Conservation (phyloP, 2,329 filamentous ascomycete genomes). For the Scedosporium apiospermum region DNA sequence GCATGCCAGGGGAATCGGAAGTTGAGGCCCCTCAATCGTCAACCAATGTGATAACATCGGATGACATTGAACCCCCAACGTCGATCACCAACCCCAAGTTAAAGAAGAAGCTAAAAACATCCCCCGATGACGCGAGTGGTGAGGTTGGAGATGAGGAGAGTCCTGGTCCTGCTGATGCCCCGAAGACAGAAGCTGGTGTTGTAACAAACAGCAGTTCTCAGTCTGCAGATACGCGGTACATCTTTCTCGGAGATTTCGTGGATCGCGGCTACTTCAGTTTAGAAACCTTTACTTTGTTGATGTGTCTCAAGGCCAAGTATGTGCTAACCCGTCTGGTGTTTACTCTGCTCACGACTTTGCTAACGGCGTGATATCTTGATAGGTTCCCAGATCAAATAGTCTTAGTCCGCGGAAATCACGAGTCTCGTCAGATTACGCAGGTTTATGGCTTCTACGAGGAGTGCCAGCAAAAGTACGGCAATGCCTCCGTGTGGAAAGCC, state of each 20-base stretch:
- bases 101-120: slow-evolving; percentile 65
- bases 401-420: slow-evolving; percentile 94
- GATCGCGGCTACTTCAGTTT: slow-evolving; percentile 96
- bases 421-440: slow-evolving; percentile 94
- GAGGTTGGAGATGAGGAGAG: slow-evolving; percentile 40
- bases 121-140: slow-evolving; percentile 41
- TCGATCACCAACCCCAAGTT: slow-evolving; percentile 82
- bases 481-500: slow-evolving; percentile 99
- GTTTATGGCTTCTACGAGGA: slow-evolving; percentile 99
- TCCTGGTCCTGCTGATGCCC: slow-evolving; percentile 34
- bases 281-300: slow-evolving; percentile 92
- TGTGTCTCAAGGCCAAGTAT: slow-evolving; percentile 76
- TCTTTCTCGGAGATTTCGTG: slow-evolving; percentile 80
- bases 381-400: slow-evolving; percentile 94
- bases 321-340: not conserved
- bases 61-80: slow-evolving; percentile 83
- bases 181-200: slow-evolving; percentile 21
- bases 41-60: slow-evolving; percentile 72
- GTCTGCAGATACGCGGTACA: slow-evolving; percentile 46
- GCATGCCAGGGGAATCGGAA: slow-evolving; percentile 81
- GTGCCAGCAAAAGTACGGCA: slow-evolving; percentile 95
- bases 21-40: slow-evolving; percentile 59
- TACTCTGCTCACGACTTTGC: not conserved
- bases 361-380: slow-evolving; percentile 22
- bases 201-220: slow-evolving; percentile 29